A percentile compares a stretch with the other conserved stretches of the same genome.
phyloP scores from a whole-genome alignment of 305 asterid species.

The Fraxinus latifolia region DNA sequence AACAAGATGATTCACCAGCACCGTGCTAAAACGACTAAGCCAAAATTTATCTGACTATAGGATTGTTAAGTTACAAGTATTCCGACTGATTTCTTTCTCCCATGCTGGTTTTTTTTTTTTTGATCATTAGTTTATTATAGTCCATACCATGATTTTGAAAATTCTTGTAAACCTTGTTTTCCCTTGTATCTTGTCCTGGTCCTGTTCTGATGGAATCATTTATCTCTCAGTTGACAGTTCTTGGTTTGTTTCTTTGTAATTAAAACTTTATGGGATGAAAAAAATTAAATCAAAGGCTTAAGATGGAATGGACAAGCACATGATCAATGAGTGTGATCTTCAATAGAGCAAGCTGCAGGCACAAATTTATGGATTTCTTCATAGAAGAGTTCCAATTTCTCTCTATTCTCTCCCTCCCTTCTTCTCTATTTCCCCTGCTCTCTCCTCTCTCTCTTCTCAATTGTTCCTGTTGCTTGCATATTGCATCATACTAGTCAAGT shows the following conservation, averaged over 20 bases:
- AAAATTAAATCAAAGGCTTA: neutral
- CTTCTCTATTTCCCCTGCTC: too few species aligned
- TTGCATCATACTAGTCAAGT: neutral
- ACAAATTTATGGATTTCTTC: neutral
- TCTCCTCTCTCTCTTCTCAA: neutral
- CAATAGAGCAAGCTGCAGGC: neutral
- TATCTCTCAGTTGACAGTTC: neutral
- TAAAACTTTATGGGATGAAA: neutral
- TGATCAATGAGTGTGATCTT: neutral
- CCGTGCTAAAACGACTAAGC: neutral
- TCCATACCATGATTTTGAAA: neutral
- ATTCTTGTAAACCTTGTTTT: neutral
- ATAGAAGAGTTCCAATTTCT: neutral
- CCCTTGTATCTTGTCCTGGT: neutral
- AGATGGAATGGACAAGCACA: neutral
- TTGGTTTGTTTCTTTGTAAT: neutral
- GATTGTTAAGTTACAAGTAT: neutral
- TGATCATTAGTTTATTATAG: neutral
- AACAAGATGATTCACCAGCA: neutral
- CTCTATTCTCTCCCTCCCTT: neutral
- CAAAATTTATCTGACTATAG: constrained; percentile 26
- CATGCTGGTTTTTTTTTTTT: neutral
- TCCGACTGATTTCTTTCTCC: neutral
- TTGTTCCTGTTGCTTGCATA: neutral
- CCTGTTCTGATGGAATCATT: constrained; percentile 9